Conservation (phyloP, 805 yeast genomes). For the Wickerhamomyces strasburgensis region DNA sequence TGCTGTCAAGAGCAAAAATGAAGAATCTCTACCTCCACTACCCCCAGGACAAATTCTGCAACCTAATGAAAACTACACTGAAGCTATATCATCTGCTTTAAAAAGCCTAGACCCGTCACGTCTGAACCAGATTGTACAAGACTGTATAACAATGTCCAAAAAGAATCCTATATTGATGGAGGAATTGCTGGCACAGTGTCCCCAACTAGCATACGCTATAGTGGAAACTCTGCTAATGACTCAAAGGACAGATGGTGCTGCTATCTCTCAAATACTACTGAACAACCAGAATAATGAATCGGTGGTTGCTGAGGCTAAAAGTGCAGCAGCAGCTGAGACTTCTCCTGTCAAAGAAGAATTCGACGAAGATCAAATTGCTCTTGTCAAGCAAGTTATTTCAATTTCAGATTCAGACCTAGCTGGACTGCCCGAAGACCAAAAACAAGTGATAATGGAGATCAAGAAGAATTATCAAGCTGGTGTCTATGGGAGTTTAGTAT, state of each 20-base stretch:
- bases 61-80: constrained; percentile 24
- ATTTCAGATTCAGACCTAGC: constrained; percentile 48
- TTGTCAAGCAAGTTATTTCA: constrained; percentile 48
- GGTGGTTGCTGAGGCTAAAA: neutral
- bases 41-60: constrained; percentile 49
- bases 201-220: constrained; percentile 78
- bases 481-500: constrained; percentile 21
- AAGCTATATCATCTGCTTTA: constrained; percentile 43
- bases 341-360: constrained; percentile 11
- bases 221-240: constrained; percentile 59
- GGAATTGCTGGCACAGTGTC: constrained; percentile 58
- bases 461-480: constrained; percentile 26
- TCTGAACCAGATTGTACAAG: constrained; percentile 45
- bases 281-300: constrained; percentile 2
- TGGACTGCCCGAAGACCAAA: constrained; percentile 47
- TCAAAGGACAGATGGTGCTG: constrained; percentile 3
- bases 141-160: constrained; percentile 53
- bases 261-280: constrained; percentile 36
- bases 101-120: constrained; percentile 42
- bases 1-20: constrained; percentile 4
- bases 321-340: neutral
- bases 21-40: constrained; percentile 39
- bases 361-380: constrained; percentile 36
- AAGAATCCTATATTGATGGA: constrained; percentile 55
- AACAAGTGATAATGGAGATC: constrained; percentile 23